Evolutionary conservation across 31 red algal species (phyloP).

Genomic region (Porphyra umbilicalis): DNA sequence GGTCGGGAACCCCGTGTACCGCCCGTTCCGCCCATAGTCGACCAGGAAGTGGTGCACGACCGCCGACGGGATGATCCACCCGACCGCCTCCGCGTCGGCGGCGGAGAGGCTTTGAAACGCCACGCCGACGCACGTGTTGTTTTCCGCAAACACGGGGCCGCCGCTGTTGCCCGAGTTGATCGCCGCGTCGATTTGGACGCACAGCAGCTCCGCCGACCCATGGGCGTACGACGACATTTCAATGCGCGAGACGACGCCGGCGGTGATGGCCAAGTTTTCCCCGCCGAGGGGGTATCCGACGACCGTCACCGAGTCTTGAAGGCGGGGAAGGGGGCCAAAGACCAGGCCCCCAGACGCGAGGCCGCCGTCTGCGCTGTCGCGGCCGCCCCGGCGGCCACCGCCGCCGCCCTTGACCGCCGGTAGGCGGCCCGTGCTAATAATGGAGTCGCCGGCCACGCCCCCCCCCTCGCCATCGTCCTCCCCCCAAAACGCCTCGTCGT

Average conservation of each 20-base stretch:
- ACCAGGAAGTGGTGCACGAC: slow-evolving; percentile 77
- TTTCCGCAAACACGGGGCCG: slow-evolving; percentile 63
- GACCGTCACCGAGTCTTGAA: slow-evolving; percentile 29
- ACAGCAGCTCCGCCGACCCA: slow-evolving; percentile 30
- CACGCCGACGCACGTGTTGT: slow-evolving; percentile 64
- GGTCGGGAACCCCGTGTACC: slow-evolving; percentile 55
- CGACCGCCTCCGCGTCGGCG: slow-evolving; percentile 56
- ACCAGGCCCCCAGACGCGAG: neutral
- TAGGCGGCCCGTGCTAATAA: neutral
- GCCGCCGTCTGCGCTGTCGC: no score
- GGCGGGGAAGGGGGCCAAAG: slow-evolving; percentile 15
- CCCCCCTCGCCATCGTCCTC: neutral
- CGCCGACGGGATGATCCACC: slow-evolving; percentile 71
- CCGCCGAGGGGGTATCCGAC: slow-evolving; percentile 49
- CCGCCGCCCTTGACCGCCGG: slow-evolving; percentile 1
- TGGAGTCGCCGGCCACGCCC: neutral
- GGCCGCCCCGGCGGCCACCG: no score
- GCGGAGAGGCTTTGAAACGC: slow-evolving; percentile 62
- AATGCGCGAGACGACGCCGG: slow-evolving; percentile 34
- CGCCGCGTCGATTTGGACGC: slow-evolving; percentile 88
- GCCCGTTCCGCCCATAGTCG: slow-evolving; percentile 33
- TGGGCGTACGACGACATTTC: slow-evolving; percentile 36
- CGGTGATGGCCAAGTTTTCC: slow-evolving; percentile 36
- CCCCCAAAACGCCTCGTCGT: slow-evolving; percentile 29
- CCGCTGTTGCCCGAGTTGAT: slow-evolving; percentile 91